Conservation (phyloP, 2,329 filamentous ascomycete species). For the Trichophyton benhamiae region DNA sequence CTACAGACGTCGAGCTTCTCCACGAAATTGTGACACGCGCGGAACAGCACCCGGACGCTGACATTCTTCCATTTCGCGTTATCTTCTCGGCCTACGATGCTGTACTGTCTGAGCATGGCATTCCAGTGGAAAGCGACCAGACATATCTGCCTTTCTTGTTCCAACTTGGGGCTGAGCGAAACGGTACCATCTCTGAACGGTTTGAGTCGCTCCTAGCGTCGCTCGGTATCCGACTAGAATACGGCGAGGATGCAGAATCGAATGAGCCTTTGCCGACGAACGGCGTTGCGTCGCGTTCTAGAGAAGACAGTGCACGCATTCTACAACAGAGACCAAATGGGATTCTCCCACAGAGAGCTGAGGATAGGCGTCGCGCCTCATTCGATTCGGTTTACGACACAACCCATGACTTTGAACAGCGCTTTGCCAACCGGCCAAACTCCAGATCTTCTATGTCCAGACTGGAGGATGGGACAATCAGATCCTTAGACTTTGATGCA, state of each 20-base stretch:
- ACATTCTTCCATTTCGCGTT: constrained; percentile 59
- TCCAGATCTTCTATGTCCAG: constrained; percentile 35
- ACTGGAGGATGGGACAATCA: constrained; percentile 21
- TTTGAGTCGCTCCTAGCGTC: constrained; percentile 56
- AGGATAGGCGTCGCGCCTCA: constrained; percentile 35
- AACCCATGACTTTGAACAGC: constrained; percentile 40
- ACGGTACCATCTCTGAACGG: constrained; percentile 51
- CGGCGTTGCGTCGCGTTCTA: not conserved
- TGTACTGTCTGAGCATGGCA: constrained; percentile 56
- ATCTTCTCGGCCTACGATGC: constrained; percentile 72
- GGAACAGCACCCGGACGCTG: constrained; percentile 51
- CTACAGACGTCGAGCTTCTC: constrained; percentile 61
- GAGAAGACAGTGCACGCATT: not conserved
- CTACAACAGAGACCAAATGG: constrained; percentile 5
- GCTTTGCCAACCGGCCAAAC: constrained; percentile 27
- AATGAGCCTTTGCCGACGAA: constrained; percentile 5
- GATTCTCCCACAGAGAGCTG: not conserved
- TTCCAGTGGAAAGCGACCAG: constrained; percentile 61
- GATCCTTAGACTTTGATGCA: not conserved
- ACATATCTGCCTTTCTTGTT: constrained; percentile 68
- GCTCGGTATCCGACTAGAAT: constrained; percentile 61
- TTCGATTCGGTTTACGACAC: constrained; percentile 43
- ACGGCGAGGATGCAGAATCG: constrained; percentile 34
- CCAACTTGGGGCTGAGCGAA: constrained; percentile 52
- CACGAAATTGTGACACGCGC: constrained; percentile 64